A percentile compares a stretch with the other conserved stretches of the same genome.
Conservation (phyloP, 2,329 filamentous ascomycete genomes). For the Delphinella strobiligena region DNA sequence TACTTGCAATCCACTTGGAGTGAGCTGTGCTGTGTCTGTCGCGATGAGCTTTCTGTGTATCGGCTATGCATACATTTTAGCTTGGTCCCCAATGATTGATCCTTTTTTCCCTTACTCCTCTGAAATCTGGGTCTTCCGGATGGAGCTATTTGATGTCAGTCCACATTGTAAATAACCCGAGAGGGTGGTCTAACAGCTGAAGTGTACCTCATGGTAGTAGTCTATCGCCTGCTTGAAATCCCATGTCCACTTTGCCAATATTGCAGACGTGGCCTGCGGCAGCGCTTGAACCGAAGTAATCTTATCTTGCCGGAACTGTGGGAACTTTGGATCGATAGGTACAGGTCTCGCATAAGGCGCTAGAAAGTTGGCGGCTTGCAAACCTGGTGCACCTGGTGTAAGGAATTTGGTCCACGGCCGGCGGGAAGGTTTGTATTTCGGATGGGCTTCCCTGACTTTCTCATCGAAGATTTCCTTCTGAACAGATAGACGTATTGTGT, state of each 20-base stretch:
- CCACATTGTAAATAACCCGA: not conserved
- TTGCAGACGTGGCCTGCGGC: conserved; percentile 1
- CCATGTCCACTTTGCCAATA: not conserved
- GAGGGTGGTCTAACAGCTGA: not conserved
- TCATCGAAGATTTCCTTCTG: not conserved
- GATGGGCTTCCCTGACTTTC: not conserved
- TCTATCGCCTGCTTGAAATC: conserved; percentile 1
- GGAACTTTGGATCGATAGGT: conserved; percentile 2
- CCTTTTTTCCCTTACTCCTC: not conserved
- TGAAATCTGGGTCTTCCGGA: conserved; percentile 1
- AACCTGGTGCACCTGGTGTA: not conserved
- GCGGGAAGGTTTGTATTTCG: not conserved
- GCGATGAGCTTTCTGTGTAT: not conserved
- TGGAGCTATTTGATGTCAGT: conserved; percentile 1
- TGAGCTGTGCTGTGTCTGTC: not conserved
- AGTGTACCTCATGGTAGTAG: conserved; percentile 1
- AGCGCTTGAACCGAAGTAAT: conserved; percentile 1
- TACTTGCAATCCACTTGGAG: conserved; percentile 1
- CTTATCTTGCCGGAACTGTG: not conserved
- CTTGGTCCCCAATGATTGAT: not conserved
- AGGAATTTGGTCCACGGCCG: conserved; percentile 2
- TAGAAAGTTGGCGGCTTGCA: not conserved
- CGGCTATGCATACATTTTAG: conserved; percentile 1
- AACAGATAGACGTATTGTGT: not conserved
- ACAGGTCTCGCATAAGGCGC: conserved; percentile 1